Evolutionary conservation across 306 rosid species (phyloP).

Genomic region (apple (Malus domestica)): DNA sequence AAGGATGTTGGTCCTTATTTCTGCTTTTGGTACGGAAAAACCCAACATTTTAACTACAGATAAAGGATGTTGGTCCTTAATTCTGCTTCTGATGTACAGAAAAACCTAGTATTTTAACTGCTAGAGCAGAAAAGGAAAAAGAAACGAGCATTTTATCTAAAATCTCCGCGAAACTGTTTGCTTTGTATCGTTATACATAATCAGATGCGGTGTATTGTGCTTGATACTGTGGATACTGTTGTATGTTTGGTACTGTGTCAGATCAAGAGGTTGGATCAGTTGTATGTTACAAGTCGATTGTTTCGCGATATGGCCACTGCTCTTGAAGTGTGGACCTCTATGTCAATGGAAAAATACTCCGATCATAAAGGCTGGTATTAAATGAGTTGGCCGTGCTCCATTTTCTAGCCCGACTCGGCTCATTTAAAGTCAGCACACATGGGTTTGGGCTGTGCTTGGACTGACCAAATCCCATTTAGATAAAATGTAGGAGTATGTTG

Average conservation of each 20-base stretch:
- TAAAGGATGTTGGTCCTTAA: background rate
- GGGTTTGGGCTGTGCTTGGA: too few species aligned
- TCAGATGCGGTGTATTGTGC: background rate
- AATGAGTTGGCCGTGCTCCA: rapidly evolving
- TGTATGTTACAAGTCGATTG: too few species aligned
- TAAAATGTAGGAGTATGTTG: too few species aligned
- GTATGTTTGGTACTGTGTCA: background rate
- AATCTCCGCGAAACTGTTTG: too few species aligned
- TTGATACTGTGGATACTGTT: background rate
- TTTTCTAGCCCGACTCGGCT: too few species aligned
- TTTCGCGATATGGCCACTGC: too few species aligned
- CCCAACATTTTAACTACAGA: background rate
- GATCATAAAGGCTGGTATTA: too few species aligned
- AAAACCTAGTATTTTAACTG: background rate
- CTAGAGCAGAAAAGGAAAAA: background rate
- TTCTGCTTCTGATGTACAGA: background rate
- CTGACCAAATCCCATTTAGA: too few species aligned
- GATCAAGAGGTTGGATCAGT: background rate
- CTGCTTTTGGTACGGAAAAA: background rate
- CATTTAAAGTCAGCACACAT: too few species aligned
- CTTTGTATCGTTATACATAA: too few species aligned
- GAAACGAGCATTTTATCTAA: background rate
- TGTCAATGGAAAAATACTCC: too few species aligned
- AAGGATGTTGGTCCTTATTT: background rate
- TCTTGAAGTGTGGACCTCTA: too few species aligned